These are phyloP conservation scores for Cokeromyces recurvatus DNA, from an alignment of 371 early-diverging fungal species.

Conservation along the genomic window DNA sequence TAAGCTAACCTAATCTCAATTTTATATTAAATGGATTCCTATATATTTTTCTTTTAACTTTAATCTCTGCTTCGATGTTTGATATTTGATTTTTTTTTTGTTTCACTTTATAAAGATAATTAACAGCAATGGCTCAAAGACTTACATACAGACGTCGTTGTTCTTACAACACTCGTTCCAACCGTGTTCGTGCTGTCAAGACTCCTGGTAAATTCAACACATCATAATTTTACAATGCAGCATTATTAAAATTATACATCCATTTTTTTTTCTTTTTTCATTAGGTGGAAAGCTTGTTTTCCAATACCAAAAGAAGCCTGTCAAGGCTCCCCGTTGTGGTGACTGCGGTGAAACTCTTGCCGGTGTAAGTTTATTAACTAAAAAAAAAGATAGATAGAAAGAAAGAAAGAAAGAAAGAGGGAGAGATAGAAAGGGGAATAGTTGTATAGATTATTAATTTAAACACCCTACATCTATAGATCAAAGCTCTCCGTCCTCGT, in stretches of 20 bases:
- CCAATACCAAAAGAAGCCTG: slow-evolving; percentile 92
- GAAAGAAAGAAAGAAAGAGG: not conserved
- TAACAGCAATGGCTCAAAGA: slow-evolving; percentile 78
- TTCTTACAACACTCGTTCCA: slow-evolving; percentile 98
- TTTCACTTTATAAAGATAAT: too few species aligned
- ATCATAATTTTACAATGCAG: too few species aligned
- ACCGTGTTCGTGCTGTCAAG: slow-evolving; percentile 94
- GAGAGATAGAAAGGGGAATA: not conserved
- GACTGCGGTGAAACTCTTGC: slow-evolving; percentile 91
- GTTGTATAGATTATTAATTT: not conserved
- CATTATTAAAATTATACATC: not conserved
- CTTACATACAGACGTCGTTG: slow-evolving; percentile 95
- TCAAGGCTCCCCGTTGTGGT: slow-evolving; percentile 93
- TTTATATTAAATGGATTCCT: too few species aligned
- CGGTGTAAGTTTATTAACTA: slow-evolving; percentile 67
- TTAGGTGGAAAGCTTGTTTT: slow-evolving; percentile 87
- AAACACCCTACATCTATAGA: slow-evolving; percentile 27
- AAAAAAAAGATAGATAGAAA: not conserved
- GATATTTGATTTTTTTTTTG: too few species aligned
- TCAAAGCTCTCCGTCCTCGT: slow-evolving; percentile 91
- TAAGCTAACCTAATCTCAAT: too few species aligned
- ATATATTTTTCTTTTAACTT: too few species aligned
- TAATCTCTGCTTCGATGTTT: too few species aligned
- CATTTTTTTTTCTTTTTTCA: too few species aligned
- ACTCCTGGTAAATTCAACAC: slow-evolving; percentile 96